phyloP scores from a whole-genome alignment of 208 protist genomes.

The Tritrichomonas musculus region DNA sequence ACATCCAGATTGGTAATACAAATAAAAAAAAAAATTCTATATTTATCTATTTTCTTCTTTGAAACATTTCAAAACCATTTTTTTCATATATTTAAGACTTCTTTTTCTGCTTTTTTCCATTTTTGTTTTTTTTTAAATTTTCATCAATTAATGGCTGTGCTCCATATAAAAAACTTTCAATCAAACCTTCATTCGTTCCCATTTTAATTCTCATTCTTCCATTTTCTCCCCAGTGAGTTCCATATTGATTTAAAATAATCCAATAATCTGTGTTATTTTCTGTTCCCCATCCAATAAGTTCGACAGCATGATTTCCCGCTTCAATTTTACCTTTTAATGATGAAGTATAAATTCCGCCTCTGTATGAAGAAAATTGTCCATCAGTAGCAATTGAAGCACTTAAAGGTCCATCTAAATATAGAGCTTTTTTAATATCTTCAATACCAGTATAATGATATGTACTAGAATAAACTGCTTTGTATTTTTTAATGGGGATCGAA shows the following conservation, averaged over 20 bases:
- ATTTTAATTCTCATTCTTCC: constrained; percentile 26
- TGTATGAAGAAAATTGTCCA: not conserved
- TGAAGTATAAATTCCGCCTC: not conserved
- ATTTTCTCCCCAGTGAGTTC: not conserved
- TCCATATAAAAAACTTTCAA: constrained; percentile 12
- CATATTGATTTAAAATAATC: constrained; percentile 27
- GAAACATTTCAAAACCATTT: too few relatives aligned
- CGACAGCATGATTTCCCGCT: not conserved
- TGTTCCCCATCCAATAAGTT: not conserved
- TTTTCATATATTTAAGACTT: too few relatives aligned
- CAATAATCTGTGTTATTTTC: not conserved
- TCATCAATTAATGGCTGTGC: not conserved
- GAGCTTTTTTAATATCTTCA: constrained; percentile 9
- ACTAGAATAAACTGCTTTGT: not conserved
- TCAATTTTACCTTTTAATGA: not conserved
- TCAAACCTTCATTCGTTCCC: not conserved
- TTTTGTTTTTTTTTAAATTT: not conserved
- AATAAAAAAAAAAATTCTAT: too few relatives aligned
- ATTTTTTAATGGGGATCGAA: not conserved
- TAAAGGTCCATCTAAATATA: not conserved
- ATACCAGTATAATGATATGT: not conserved
- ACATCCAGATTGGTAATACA: too few relatives aligned
- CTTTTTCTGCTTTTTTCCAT: too few relatives aligned
- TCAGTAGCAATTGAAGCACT: not conserved
- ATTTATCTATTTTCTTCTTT: too few relatives aligned